These are phyloP conservation scores for Mucor ambiguus DNA, from an alignment of 371 early-diverging fungal species.

Conservation along the genomic window DNA sequence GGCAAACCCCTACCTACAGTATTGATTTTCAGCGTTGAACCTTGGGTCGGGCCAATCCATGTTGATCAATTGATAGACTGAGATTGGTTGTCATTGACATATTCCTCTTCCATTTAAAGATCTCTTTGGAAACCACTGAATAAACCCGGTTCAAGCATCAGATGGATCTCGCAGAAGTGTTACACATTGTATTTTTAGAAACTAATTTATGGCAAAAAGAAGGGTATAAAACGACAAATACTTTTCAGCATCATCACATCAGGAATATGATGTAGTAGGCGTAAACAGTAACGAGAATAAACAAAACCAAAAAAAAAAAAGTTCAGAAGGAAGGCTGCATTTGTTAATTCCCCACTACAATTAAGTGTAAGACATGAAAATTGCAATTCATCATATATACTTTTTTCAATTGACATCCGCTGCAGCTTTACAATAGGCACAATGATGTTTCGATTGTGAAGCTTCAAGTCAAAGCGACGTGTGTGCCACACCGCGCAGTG, in stretches of 20 bases:
- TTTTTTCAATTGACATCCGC: background rate
- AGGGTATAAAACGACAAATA: background rate
- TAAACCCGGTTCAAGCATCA: background rate
- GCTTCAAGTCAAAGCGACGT: too few species aligned
- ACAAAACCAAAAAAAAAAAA: constrained; percentile 9
- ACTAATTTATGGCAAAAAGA: background rate
- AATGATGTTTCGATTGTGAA: too few species aligned
- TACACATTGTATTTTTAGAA: background rate
- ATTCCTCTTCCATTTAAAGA: background rate
- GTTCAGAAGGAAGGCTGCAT: constrained; percentile 26
- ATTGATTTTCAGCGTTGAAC: too few species aligned
- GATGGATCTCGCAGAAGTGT: background rate
- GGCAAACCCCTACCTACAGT: background rate
- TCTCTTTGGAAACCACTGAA: background rate
- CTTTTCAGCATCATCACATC: background rate
- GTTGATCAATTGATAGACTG: background rate
- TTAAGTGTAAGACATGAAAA: constrained; percentile 22
- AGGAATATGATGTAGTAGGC: background rate
- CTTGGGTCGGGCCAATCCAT: background rate
- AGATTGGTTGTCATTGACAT: background rate
- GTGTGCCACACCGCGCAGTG: too few species aligned
- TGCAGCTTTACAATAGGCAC: too few species aligned
- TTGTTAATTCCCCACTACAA: constrained; percentile 21
- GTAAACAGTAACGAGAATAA: background rate
- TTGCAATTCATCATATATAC: constrained; percentile 22